These are phyloP conservation scores for Oryza brachyantha DNA, from an alignment of 176 grass and related monocot genomes.

Conservation along the genomic window DNA sequence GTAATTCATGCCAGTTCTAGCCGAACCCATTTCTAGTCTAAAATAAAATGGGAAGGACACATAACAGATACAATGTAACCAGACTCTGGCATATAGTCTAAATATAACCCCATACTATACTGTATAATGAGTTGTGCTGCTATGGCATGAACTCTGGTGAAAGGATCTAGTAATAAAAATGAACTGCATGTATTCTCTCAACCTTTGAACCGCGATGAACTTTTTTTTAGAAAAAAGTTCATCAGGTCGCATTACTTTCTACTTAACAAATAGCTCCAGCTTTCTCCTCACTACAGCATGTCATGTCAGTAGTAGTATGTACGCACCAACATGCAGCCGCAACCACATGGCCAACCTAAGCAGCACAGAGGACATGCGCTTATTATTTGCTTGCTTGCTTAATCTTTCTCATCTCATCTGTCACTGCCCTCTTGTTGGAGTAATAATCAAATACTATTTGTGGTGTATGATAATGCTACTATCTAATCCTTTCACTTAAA, in stretches of 20 bases:
- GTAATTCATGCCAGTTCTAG: slow-evolving; percentile 6
- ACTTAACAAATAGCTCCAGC: neutral
- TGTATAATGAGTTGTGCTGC: neutral
- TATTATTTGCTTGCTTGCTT: slow-evolving; percentile 38
- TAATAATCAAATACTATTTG: slow-evolving; percentile 20
- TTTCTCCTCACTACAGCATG: neutral
- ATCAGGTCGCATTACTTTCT: neutral
- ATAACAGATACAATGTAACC: neutral
- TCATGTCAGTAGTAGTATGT: neutral
- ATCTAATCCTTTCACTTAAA: slow-evolving; percentile 40
- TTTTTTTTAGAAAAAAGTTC: neutral
- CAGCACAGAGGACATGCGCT: slow-evolving; percentile 11
- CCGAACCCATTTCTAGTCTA: slow-evolving; percentile 7
- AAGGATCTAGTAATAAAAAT: neutral
- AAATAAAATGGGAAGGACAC: neutral
- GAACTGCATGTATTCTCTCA: neutral
- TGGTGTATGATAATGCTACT: slow-evolving; percentile 34
- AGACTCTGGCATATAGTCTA: too few species aligned
- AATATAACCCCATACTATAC: neutral
- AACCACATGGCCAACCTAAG: slow-evolving; percentile 45
- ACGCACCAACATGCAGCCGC: slow-evolving; percentile 21
- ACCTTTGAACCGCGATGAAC: neutral
- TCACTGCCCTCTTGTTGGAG: neutral
- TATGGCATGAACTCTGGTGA: neutral
- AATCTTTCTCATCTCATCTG: slow-evolving; percentile 25